Evolutionary conservation across 2,329 filamentous ascomycete genomes (phyloP).

Genomic region (Rhynchosporium secalis): DNA sequence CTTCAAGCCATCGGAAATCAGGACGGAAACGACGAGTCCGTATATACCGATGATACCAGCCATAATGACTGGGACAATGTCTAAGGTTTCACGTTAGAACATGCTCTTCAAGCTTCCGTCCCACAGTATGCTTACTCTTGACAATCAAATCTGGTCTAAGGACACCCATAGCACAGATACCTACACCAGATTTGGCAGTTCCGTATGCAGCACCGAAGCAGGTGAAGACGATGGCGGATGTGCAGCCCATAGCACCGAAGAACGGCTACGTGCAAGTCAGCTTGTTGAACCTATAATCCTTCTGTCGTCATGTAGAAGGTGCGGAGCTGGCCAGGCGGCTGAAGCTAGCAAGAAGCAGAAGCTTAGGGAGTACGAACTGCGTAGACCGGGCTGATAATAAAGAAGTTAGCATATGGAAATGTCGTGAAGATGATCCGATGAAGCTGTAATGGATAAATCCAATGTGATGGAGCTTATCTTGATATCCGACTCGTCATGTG

Average conservation of each 20-base stretch:
- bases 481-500: conserved; percentile 28
- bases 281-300: conserved; percentile 29
- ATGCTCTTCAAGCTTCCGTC: neutral
- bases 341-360: conserved; percentile 27
- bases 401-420: conserved; percentile 46
- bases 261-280: conserved; percentile 62
- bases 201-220: conserved; percentile 97
- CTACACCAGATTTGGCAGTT: conserved; percentile 98
- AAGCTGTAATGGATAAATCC: conserved; percentile 8
- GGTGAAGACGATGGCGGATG: conserved; percentile 91
- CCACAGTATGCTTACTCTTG: conserved; percentile 73
- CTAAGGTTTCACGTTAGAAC: conserved; percentile 48
- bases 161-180: conserved; percentile 98
- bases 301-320: conserved; percentile 11
- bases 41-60: conserved; percentile 99
- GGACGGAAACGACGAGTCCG: conserved; percentile 82
- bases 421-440: conserved; percentile 12
- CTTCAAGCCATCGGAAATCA: conserved; percentile 77
- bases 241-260: conserved; percentile 97
- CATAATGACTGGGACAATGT: conserved; percentile 99
- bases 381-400: conserved; percentile 80
- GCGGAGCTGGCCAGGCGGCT: neutral
- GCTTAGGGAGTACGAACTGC: conserved; percentile 72
- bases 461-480: conserved; percentile 27
- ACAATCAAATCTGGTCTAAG: conserved; percentile 97